phyloP scores from a whole-genome alignment of 2,329 filamentous ascomycete species.

The Hymenotorrendiella dingleyae region DNA sequence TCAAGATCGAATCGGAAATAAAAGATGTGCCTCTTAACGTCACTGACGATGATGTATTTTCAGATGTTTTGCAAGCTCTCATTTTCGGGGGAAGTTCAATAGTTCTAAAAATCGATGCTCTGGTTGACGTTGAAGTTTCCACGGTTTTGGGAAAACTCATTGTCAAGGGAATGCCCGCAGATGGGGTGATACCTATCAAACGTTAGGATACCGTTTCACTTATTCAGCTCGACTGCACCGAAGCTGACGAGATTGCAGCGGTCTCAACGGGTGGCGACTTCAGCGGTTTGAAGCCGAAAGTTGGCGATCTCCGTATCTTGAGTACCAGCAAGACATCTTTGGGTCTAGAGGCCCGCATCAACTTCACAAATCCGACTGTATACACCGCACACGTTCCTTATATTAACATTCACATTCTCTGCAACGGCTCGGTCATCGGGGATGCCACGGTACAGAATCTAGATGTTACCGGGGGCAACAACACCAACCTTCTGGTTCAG shows the following conservation, averaged over 20 bases:
- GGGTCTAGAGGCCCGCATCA: constrained; percentile 64
- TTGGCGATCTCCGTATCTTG: constrained; percentile 66
- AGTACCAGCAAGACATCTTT: constrained; percentile 68
- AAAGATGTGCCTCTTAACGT: constrained; percentile 76
- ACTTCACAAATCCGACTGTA: constrained; percentile 83
- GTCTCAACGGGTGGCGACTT: constrained; percentile 47
- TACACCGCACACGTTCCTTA: constrained; percentile 82
- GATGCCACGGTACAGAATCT: constrained; percentile 64
- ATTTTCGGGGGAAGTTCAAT: constrained; percentile 67
- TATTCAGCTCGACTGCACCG: constrained; percentile 27
- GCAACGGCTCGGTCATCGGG: constrained; percentile 69
- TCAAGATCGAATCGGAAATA: constrained; percentile 72
- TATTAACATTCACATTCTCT: constrained; percentile 67
- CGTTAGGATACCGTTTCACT: constrained; percentile 67
- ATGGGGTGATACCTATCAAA: constrained; percentile 85
- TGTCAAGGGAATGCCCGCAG: constrained; percentile 75
- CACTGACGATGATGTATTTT: constrained; percentile 72
- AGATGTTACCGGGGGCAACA: constrained; percentile 61
- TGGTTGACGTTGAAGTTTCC: constrained; percentile 74
- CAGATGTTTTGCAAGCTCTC: constrained; percentile 72
- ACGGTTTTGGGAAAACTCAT: constrained; percentile 78
- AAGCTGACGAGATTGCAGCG: constrained; percentile 42
- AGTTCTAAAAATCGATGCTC: constrained; percentile 68
- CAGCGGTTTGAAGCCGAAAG: constrained; percentile 48
- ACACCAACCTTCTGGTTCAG: constrained; percentile 61